Base-by-base conservation (phyloP, 768 basidiomycete species). In the Clitopilus hobsonii region DNA sequence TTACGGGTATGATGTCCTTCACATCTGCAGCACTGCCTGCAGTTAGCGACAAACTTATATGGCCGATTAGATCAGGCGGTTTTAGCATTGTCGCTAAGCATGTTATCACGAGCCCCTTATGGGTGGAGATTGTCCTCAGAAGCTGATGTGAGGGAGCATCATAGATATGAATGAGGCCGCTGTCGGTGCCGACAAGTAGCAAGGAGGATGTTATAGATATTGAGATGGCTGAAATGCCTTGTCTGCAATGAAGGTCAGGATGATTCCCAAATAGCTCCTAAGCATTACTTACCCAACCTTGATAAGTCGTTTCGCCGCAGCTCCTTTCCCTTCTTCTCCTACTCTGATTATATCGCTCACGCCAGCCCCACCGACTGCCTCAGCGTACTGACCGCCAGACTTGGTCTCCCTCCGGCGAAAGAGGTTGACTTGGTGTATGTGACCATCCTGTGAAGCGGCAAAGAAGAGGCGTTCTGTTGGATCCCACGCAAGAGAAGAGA, bases 71-170 rank as follows among this genome's bases (percentile, higher is more conserved):
- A 67, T 98, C 95, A 16, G 84, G 80, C 1, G 96, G 97, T 60
- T 89, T 89, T 49, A 95, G 77, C 71, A 98, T 78, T 2, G 91
- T 89, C 45, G 79, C 71, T 5, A 99, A 69, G 68, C 85, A 75
- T 14, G 91, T 85, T 66, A 98, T 85, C 27, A 82, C 69, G 61
- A 83, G 66, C 41, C 83, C 82, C 60, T 84, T 88, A 67, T 83
- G 88, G 0, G 86, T 76, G 16, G 82, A 79, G 60, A 98, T 84
- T 24, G 89, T 88, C 47, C 94, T 88, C 24, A 97, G 73, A 25
- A 85, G 83, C 65, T 98, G 95, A 64, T 94, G 91, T 0, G 96
- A 96, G 1, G 91, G 84, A 26, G 96, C 80, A 58, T 97, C 91
- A 67, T 94, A 93, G 32, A 94, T 68, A 55, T 91, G 80, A 50